Base-by-base conservation (phyloP, 176 grass and related monocot genomes). In the Microstegium vimineum region DNA sequence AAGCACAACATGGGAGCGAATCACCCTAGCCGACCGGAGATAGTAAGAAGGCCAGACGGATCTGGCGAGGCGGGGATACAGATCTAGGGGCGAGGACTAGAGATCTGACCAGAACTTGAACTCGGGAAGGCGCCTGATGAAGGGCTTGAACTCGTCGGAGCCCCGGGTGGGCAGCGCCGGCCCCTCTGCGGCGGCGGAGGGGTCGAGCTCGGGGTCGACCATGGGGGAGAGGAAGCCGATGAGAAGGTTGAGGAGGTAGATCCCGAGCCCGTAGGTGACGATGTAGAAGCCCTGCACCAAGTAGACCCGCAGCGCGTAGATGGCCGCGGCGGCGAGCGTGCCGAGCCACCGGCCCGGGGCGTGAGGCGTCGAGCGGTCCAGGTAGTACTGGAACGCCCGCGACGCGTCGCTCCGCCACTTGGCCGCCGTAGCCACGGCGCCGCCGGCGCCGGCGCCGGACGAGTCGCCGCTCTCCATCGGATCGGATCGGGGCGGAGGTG, bases 61-160 rank as follows among this genome's bases (percentile, higher is more conserved):
- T 89, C 87, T 89, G 82, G 26, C 2, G 13, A 67, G 43, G 20
- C 10, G 46, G 7, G 37, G 22, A 56, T 4, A 8, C 78, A 81
- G 84, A 86, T 86, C 63, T 70, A 65, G 79, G n/a, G n/a, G 3
- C 16, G 23, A 13, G n/a, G 42, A 37, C 13, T 1, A 1, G 46
- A 8, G 20, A 40, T 69, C 81, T 23, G 80, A 97, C 92, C 94
- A 97, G 86, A 97, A 97, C 85, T 97, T 97, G 85, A 97, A 97
- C 92, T 97, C 94, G 4, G 94, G n/a, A 22, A 97, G 94, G 37
- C 94, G 76, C 74, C 94, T 78, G 78, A 97, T 94, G 86, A 97
- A 97, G 18, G 94, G 94, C 87, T 89, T 97, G 82, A 97, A 97
- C 86, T 97, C 94, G 81, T 97, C 94, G 1, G 94, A 94, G 5